These are phyloP conservation scores for Botrytis porri DNA, from an alignment of 2,329 filamentous ascomycete genomes.

Conservation along the genomic window DNA sequence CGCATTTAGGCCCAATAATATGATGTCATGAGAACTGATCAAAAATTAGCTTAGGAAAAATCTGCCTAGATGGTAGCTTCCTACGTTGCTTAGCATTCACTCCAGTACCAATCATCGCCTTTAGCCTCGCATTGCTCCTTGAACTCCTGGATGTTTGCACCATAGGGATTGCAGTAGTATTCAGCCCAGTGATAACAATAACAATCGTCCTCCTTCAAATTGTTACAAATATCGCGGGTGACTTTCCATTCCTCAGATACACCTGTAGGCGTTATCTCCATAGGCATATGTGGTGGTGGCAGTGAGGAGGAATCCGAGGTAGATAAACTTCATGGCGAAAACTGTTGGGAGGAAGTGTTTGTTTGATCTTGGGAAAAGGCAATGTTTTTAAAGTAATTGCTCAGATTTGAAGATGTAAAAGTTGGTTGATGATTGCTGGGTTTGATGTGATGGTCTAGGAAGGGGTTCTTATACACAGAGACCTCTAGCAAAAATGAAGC, in stretches of 20 bases:
- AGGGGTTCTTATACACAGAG: background rate
- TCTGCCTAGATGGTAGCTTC: accelerated
- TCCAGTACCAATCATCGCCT: background rate
- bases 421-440: background rate
- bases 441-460: too few species aligned
- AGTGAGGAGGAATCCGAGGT: background rate
- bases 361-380: background rate
- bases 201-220: background rate
- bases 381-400: background rate
- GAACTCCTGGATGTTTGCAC: background rate
- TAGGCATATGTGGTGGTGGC: background rate
- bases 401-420: background rate
- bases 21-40: background rate
- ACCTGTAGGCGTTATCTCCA: background rate
- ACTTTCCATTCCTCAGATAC: background rate
- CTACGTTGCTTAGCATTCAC: background rate
- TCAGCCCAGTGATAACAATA: background rate
- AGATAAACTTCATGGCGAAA: background rate
- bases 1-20: too few species aligned
- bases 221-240: background rate
- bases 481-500: background rate
- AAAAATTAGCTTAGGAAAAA: background rate
- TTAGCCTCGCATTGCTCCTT: background rate
- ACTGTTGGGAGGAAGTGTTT: background rate
- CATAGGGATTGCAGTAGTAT: background rate